Base-by-base conservation (phyloP, 192 early-diverging fungal species). In the Funneliformis geosporum region DNA sequence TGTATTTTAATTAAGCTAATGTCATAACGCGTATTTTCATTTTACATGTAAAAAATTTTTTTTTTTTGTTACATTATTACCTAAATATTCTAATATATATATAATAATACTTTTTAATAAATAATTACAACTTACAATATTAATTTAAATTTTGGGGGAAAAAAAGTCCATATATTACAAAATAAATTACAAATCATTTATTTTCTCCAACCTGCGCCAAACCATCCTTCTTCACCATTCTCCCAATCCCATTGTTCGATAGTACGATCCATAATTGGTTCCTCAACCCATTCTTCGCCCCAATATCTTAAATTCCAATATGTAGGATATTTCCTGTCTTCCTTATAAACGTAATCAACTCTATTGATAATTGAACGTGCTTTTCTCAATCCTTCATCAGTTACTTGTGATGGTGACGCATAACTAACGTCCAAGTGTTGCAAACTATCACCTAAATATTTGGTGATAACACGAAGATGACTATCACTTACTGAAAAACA, bases 291-390 rank as follows among this genome's bases (percentile, higher is more conserved):
- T 27, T 64, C 27, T 64, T 64, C 62, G 10, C 62, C 62, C 62
- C 62, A 64, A 64, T 14, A 64, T 64, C 62, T 64, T 11, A 64
- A 64, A 64, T 64, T 64, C 62, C 62, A 64, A 64, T 27, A 64
- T 12, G n/a, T 28, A 28, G 62, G 27, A 64, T 64, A 64, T 28
- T 64, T 64, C 11, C 62, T 23, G 25, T 64, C 62, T 64, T 64
- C 27, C 25, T 64, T 64, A 64, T 64, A 64, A 64, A 23, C 23
- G 18, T 64, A 64, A 64, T 64, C 62, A 64, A 64, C 62, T 25
- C 62, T 28, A 0, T 27, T 28, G 27, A 64, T 64, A 23, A 64
- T 14, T 27, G 62, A 64, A 11, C 62, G n/a, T 64, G 27, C 62
- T 27, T 64, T 64, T 23, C 23, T 27, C 62, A 64, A 28, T 14